Percentiles rank a stretch among this genome's conserved stretches.
These are phyloP conservation scores for Adenanthera pavonina DNA, from an alignment of 306 rosid genomes.

Conservation along the genomic window DNA sequence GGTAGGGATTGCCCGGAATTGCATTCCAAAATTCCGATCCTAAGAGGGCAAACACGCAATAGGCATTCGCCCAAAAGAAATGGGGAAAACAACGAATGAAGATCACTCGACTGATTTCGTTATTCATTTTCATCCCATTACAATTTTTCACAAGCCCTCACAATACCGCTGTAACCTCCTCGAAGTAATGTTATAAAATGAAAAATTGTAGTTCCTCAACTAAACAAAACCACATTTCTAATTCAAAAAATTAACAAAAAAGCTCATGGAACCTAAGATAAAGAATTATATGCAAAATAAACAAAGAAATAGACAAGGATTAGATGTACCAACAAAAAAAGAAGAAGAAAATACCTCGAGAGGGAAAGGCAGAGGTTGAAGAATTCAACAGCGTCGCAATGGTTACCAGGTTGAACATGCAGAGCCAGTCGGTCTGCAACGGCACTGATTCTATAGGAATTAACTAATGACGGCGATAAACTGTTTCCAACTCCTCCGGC, in stretches of 20 bases:
- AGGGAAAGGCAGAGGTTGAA: slow-evolving; percentile 61
- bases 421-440: slow-evolving; percentile 47
- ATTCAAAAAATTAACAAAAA: not conserved
- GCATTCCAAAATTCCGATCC: not conserved
- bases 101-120: not conserved
- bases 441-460: slow-evolving; percentile 43
- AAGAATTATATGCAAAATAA: not conserved
- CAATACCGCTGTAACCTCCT: not conserved
- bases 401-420: slow-evolving; percentile 41
- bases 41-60: not conserved
- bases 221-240: not conserved
- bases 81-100: not conserved
- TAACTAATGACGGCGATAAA: slow-evolving; percentile 43
- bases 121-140: not conserved
- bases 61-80: not conserved
- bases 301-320: not conserved
- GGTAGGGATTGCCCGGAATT: not conserved
- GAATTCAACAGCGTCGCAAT: slow-evolving; percentile 47
- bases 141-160: not conserved
- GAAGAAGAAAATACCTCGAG: slow-evolving; percentile 46
- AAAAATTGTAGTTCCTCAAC: not conserved
- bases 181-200: not conserved
- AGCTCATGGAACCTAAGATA: not conserved
- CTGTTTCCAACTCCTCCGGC: not conserved
- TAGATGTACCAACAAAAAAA: not conserved